Evolutionary conservation across 2,329 filamentous ascomycete species (phyloP).

Genomic region (Bipolaris zeicola): DNA sequence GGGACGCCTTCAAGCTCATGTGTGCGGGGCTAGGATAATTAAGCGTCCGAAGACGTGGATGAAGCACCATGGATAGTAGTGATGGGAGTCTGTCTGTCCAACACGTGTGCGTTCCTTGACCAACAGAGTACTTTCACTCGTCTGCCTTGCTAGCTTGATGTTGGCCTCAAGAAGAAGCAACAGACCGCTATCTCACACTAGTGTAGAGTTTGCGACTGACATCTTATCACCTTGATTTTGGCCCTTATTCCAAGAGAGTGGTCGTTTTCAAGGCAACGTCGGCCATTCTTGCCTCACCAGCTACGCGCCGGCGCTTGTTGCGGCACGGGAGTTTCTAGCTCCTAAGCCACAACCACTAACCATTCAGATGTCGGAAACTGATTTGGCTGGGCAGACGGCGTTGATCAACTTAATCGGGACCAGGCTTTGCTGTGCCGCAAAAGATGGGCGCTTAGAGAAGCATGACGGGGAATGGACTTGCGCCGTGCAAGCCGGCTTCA

Average conservation of each 20-base stretch:
- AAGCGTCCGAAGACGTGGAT: constrained; percentile 3
- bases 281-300: constrained; percentile 9
- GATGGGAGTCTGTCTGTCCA: background rate
- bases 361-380: background rate
- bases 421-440: constrained; percentile 8
- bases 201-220: constrained; percentile 1
- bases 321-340: constrained; percentile 5
- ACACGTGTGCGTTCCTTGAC: background rate
- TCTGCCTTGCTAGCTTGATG: constrained; percentile 7
- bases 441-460: constrained; percentile 14
- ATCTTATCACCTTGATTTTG: constrained; percentile 11
- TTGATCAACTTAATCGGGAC: constrained; percentile 4
- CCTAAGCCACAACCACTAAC: constrained; percentile 5
- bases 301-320: constrained; percentile 16
- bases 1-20: background rate
- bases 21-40: background rate
- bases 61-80: background rate
- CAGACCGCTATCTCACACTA: constrained; percentile 4
- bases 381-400: constrained; percentile 1
- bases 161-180: constrained; percentile 4
- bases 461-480: constrained; percentile 7
- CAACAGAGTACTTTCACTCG: background rate
- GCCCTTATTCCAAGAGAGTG: constrained; percentile 11
- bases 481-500: constrained; percentile 8
- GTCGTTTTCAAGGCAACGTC: constrained; percentile 15